Base-by-base conservation (phyloP, 495 filamentous ascomycete species). In the Barbatosphaeria neglecta region DNA sequence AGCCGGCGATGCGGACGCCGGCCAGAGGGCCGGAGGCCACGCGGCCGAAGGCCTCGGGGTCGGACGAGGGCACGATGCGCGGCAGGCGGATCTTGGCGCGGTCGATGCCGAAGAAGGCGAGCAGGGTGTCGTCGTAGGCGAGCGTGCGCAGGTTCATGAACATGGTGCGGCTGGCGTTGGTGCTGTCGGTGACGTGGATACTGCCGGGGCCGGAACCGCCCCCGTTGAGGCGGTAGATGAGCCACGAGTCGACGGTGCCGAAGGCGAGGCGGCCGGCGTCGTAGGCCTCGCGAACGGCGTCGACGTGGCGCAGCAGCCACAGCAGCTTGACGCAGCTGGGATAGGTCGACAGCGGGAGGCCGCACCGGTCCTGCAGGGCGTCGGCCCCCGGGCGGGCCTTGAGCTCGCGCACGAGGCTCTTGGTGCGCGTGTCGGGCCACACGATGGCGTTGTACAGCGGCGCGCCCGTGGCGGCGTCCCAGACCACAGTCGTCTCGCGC, bases 81-180 rank as follows among this genome's bases (percentile, higher is more conserved):
- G 90, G 90, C 10, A 97, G 70, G 24, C 74, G 73, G 43, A 94
- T 69, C 61, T 92, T 93, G 49, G 65, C 76, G 31, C 65, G 65
- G 64, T 93, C 85, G 48, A 93, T 72, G 27, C 77, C 78, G 63
- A 95, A 95, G 68, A 93, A 97, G 18, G 79, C 67, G 39, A 97
- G 71, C 5, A 94, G 72, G 35, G 71, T 74, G 45, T 92, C 79
- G 58, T 93, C 87, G 59, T 95, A 97, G 56, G 94, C 67, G 23
- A 93, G 69, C 5, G 83, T 92, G 50, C 83, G 76, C 28, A 97
- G 73, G 64, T 95, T 92, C 81, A 94, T 89, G 63, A 95, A 95
- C 90, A 95, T 95, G 44, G 90, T 97, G 50, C 90, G 68, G 15
- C 86, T 92, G 23, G 90, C 90, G 61, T 97, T 97, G 41, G 87